Conservation (phyloP, 495 filamentous ascomycete genomes). For the Neurospora hispaniola region DNA sequence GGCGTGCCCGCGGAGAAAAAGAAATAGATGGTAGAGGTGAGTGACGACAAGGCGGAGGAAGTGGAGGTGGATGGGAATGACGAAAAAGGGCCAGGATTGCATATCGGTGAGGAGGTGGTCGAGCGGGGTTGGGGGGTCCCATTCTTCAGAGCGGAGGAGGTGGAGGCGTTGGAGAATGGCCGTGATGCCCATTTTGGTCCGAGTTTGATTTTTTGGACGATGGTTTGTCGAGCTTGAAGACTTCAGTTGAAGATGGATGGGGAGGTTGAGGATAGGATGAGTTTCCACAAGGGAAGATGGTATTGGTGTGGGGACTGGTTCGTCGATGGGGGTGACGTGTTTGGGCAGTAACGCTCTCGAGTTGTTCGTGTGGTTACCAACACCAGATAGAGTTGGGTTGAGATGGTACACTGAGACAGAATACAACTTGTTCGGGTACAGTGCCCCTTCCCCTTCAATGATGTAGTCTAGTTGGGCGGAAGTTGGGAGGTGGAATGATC, state of each 20-base stretch:
- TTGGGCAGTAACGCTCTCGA: background rate
- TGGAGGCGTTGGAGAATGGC: constrained; percentile 25
- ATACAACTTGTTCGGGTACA: background rate
- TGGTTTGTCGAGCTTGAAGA: background rate
- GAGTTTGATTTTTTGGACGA: background rate
- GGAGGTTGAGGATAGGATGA: background rate
- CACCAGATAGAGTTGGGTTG: background rate
- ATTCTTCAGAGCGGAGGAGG: constrained; percentile 29
- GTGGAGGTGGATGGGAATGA: constrained; percentile 29
- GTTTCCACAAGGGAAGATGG: background rate
- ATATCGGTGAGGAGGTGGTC: constrained; percentile 30
- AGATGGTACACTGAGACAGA: background rate
- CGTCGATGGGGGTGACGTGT: background rate
- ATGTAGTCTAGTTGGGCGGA: background rate
- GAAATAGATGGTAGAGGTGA: constrained; percentile 48
- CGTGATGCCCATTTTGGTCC: constrained; percentile 24
- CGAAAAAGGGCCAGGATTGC: constrained; percentile 14
- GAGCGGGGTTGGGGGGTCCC: constrained; percentile 41
- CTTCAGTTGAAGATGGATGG: background rate
- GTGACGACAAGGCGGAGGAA: constrained; percentile 22
- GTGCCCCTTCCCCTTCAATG: background rate
- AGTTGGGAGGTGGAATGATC: background rate
- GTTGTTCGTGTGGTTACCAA: background rate
- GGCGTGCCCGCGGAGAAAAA: constrained; percentile 52
- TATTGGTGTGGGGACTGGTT: background rate